Evolutionary conservation across 2,329 filamentous ascomycete species (phyloP).

Genomic region (Phialophora expanda): DNA sequence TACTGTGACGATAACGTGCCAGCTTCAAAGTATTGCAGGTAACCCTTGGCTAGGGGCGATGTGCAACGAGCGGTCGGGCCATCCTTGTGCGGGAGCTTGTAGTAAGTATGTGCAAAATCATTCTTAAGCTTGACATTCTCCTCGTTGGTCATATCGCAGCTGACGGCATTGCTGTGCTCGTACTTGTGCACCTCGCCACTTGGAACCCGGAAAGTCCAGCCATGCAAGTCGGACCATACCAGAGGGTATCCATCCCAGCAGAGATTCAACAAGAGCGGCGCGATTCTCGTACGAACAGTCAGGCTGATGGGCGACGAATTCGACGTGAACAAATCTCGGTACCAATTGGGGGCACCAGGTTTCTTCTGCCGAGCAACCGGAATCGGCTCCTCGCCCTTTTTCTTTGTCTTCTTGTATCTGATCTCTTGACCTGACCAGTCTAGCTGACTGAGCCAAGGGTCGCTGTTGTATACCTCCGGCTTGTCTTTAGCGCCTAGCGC

Average conservation of each 20-base stretch:
- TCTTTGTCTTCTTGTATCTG: constrained; percentile 88
- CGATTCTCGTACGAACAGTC: constrained; percentile 84
- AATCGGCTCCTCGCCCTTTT: constrained; percentile 77
- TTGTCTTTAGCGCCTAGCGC: constrained; percentile 76
- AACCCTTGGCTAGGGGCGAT: constrained; percentile 89
- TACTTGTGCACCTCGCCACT: constrained; percentile 68
- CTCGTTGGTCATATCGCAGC: constrained; percentile 79
- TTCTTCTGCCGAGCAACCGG: constrained; percentile 85
- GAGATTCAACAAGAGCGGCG: constrained; percentile 80
- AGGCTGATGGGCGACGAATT: constrained; percentile 70
- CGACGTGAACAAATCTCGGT: constrained; percentile 84
- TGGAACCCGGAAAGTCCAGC: constrained; percentile 87
- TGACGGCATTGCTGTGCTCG: constrained; percentile 70
- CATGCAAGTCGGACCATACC: constrained; percentile 89
- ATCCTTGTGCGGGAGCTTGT: constrained; percentile 96
- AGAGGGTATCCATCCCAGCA: constrained; percentile 89
- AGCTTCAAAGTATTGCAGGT: constrained; percentile 87
- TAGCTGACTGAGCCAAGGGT: constrained; percentile 90
- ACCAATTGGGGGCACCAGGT: constrained; percentile 94
- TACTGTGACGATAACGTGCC: constrained; percentile 87
- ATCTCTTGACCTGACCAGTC: constrained; percentile 96
- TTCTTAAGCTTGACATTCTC: constrained; percentile 68
- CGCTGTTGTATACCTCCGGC: constrained; percentile 70
- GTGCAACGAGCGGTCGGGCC: constrained; percentile 82
- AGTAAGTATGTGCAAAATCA: constrained; percentile 72